Evolutionary conservation across 2,329 filamentous ascomycete genomes (phyloP), one percentile per base, ranked within the genome.

Genomic region (Fusarium transvaalense): DNA sequence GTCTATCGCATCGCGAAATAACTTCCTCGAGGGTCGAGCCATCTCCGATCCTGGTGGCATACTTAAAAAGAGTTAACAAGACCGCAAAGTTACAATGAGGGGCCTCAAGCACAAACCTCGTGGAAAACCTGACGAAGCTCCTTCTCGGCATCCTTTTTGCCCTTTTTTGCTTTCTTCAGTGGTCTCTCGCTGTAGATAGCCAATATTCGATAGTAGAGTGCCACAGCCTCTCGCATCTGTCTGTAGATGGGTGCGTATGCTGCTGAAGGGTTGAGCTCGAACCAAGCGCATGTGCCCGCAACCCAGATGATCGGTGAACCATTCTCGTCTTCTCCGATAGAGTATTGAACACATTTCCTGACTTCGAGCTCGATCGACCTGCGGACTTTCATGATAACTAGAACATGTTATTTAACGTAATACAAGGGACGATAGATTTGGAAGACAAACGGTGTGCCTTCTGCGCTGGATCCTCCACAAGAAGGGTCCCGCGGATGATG

Each of bases 281-380:
- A 92, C 89, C 90, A 93, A 43, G 90, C 91, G 14, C 88, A 85
- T 55, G 82, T 74, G 35, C 76, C 77, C 2, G 74, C 71, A 2
- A 90, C 88, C 91, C 91, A 93, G 31, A 92, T 80, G n/a, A 86
- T 82, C 6, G 86, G 82, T 19, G 82, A 81, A 0, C 83, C 83
- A 51, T 86, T 84, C 15, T 81, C 75, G 27, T 79, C 79, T 42
- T 80, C 79, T 46, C 85, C 86, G 32, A 90, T 87, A 14, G 88
- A 86, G 71, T 86, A 88, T 32, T 75, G 72, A 4, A 69, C 66
- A 25, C 81, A 82, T 34, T 83, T 79, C n/a, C 81, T 78, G 53
- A 92, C 82, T 67, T 90, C 85, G 63, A 92, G 82, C 42, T 77
- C 76, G 2, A 67, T 72, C 6, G 77, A 77, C 15, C 54, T 43